phyloP scores from a whole-genome alignment of 2,329 filamentous ascomycete genomes.

The Neocucurbitaria cava region DNA sequence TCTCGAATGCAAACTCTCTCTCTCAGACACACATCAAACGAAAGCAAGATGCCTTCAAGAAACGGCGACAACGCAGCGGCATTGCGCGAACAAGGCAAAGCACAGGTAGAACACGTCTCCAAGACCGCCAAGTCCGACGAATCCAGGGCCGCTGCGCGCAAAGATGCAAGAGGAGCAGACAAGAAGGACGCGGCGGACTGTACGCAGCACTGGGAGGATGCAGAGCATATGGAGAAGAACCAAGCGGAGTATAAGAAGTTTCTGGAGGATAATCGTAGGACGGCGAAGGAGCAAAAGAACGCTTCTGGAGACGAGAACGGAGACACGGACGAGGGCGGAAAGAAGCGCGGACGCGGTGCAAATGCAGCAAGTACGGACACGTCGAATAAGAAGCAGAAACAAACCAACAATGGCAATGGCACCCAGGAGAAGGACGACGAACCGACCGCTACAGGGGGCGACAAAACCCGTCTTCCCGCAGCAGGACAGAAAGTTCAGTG shows the following conservation, averaged over 20 bases:
- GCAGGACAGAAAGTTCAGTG: conserved; percentile 53
- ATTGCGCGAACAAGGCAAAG: no score
- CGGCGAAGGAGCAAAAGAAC: conserved; percentile 1
- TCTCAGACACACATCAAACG: no score
- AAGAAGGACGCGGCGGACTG: conserved; percentile 37
- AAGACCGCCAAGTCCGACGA: not conserved
- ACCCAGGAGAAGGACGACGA: no score
- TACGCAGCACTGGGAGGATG: conserved; percentile 42
- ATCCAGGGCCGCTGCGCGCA: not conserved
- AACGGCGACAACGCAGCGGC: conserved; percentile 25
- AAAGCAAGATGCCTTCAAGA: conserved; percentile 51
- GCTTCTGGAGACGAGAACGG: conserved; percentile 3
- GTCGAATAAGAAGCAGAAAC: conserved; percentile 50
- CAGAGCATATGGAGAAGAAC: conserved; percentile 31
- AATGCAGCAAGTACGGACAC: conserved; percentile 16
- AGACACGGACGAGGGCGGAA: conserved; percentile 6
- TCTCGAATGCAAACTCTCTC: no score
- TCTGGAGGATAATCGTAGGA: conserved; percentile 23
- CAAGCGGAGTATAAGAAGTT: conserved; percentile 39
- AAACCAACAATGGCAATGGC: conserved; percentile 23
- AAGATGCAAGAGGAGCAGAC: conserved; percentile 16
- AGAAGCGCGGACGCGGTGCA: conserved; percentile 37
- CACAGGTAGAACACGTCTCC: no score
- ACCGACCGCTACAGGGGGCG: conserved; percentile 26
- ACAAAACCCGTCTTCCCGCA: conserved; percentile 51